Evolutionary conservation across 1,284 basidiomycete genomes (phyloP), one percentile per base, ranked within the genome.

Genomic region (Pyrrhoderma noxium): DNA sequence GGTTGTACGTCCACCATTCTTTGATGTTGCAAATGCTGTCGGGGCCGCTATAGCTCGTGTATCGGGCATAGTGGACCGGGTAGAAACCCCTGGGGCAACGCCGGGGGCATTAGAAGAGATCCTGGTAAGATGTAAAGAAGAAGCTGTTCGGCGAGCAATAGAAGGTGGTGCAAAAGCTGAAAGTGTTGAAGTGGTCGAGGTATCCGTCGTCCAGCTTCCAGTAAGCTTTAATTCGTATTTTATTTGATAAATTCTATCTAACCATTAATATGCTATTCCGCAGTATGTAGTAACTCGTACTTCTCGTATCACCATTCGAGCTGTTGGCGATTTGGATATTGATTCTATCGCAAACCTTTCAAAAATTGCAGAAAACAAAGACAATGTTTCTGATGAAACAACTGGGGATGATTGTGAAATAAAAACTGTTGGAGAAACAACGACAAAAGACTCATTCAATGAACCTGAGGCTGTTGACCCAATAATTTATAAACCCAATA

Each of bases 1-100:
- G 46, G 71, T 80, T 35, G 67, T 76, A 45, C 68, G 72, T 11
- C 75, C 77, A 13, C 72, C 71, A 0, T 72, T 69, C 59, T 72
- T 70, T 52, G 67, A 70, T 44, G 75, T 77, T 9, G 77, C 78
- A 1, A 81, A 81, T 56, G 79, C 78, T 2, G 76, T 80, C 13
- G 77, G 79, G 3, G 72, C 72, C 1, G 73, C 73, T 1, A 73
- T 75, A 57, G 71, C 71, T 3, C 72, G 67, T 52, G 69, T 70
- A 4, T 63, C 66, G 0, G 64, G 70, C 42, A 57, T 59, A 52
- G 57, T 64, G 2, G 72, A 74, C 54, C 72, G 70, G 0, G 71
- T 75, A 18, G 69, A 73, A 53, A 66, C 72, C 31, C 59, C 72
- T 3, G 61, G 69, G 43, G 67, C 64, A 5, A 65, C 64, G 41